phyloP scores from a whole-genome alignment of 1,284 basidiomycete species.

The Apiotrichum gracile region DNA sequence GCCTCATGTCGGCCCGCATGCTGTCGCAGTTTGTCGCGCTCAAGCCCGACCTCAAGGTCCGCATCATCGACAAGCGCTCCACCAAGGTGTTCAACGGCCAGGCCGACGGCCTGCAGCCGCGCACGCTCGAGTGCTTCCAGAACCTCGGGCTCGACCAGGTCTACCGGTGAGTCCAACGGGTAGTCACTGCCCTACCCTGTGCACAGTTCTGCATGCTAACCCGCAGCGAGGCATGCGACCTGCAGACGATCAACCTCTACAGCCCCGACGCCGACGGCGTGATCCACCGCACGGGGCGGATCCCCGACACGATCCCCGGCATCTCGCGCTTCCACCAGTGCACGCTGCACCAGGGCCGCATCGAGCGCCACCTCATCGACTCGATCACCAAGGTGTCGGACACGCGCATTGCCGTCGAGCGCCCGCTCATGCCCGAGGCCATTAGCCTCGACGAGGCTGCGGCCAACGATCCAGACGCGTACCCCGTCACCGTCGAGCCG shows the following conservation, averaged over 20 bases:
- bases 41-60: slow-evolving; percentile 12
- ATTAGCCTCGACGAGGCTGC: slow-evolving; percentile 8
- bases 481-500: slow-evolving; percentile 10
- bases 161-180: neutral
- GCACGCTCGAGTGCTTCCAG: slow-evolving; percentile 7
- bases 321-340: slow-evolving; percentile 10
- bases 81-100: slow-evolving; percentile 12
- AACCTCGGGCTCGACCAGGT: slow-evolving; percentile 11
- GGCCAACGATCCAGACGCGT: slow-evolving; percentile 10
- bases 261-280: slow-evolving; percentile 11
- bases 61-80: slow-evolving; percentile 15
- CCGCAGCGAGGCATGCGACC: slow-evolving; percentile 4
- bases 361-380: slow-evolving; percentile 16
- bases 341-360: slow-evolving; percentile 11
- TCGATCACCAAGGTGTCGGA: slow-evolving; percentile 10
- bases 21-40: slow-evolving; percentile 3
- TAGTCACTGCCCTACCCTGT: neutral
- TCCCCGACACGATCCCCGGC: slow-evolving; percentile 12
- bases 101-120: slow-evolving; percentile 11
- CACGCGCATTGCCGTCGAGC: slow-evolving; percentile 9
- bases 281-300: slow-evolving; percentile 10
- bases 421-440: slow-evolving; percentile 12
- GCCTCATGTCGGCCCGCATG: slow-evolving; percentile 10
- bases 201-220: no score
- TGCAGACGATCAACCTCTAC: slow-evolving; percentile 10